Evolutionary conservation across 257 asterid genomes (phyloP).

Genomic region (Nicotiana sylvestris): DNA sequence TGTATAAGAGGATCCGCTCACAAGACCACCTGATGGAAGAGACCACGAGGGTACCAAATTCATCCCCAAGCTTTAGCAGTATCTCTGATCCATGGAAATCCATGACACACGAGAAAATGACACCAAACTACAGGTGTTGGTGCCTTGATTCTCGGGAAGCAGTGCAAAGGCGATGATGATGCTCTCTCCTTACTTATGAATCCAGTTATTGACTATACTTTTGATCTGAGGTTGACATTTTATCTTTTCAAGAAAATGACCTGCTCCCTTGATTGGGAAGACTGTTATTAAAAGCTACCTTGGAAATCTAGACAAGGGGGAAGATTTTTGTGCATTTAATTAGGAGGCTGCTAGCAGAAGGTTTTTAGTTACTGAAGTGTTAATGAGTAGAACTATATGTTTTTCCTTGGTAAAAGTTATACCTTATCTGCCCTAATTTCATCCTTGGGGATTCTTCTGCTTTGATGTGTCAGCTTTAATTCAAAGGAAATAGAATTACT

Average conservation of each 20-base stretch:
- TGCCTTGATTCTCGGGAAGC: constrained; percentile 35
- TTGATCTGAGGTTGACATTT: not conserved
- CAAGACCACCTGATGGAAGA: constrained; percentile 33
- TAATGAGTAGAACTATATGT: not conserved
- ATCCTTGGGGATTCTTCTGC: not conserved
- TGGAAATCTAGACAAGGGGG: too few species aligned
- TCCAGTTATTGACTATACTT: not conserved
- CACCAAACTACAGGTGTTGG: constrained; percentile 51
- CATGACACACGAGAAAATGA: constrained; percentile 31
- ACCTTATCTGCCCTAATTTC: not conserved
- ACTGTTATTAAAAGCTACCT: not conserved
- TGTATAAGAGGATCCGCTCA: constrained; percentile 43
- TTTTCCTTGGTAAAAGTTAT: not conserved
- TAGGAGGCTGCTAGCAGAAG: not conserved
- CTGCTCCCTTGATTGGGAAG: not conserved
- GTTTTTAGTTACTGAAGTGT: not conserved
- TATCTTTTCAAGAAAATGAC: not conserved
- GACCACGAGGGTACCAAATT: constrained; percentile 13
- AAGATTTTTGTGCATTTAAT: not conserved
- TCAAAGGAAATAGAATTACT: not conserved
- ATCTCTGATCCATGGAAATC: constrained; percentile 21
- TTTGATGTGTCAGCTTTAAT: not conserved
- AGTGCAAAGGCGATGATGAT: not conserved
- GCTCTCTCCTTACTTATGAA: not conserved
- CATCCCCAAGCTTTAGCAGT: not conserved